Conservation (phyloP, 345 rosid genomes). For the Capsella bursapastoris region DNA sequence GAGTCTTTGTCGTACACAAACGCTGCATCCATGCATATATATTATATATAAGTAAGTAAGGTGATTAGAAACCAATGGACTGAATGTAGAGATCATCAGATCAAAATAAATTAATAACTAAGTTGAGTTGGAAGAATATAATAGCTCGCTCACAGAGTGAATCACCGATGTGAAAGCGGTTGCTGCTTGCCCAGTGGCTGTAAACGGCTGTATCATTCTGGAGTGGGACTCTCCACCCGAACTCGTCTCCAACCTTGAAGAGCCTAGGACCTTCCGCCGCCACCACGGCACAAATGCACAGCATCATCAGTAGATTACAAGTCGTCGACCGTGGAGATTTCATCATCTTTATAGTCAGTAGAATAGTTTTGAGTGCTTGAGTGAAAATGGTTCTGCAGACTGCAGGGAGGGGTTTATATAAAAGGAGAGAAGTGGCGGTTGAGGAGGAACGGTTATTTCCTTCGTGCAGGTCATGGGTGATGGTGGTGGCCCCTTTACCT, state of each 20-base stretch:
- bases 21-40: conserved; percentile 27
- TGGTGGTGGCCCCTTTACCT: background rate
- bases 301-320: background rate
- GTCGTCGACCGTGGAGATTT: conserved; percentile 17
- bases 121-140: too few relatives aligned
- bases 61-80: background rate
- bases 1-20: conserved; percentile 80
- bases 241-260: conserved; percentile 65
- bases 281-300: conserved; percentile 24
- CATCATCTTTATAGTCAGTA: background rate
- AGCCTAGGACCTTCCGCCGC: conserved; percentile 47
- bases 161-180: conserved; percentile 73
- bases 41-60: background rate
- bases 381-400: background rate
- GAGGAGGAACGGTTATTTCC: background rate
- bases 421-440: conserved; percentile 12
- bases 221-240: conserved; percentile 70
- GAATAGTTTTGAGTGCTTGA: background rate
- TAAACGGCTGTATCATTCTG: conserved; percentile 52
- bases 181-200: conserved; percentile 62
- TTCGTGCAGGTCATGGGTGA: conserved; percentile 21
- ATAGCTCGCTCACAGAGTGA: conserved; percentile 54
- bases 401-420: background rate
- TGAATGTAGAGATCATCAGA: background rate
- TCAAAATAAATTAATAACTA: background rate